Base-by-base conservation (phyloP, 345 rosid genomes). In the Heritiera littoralis region DNA sequence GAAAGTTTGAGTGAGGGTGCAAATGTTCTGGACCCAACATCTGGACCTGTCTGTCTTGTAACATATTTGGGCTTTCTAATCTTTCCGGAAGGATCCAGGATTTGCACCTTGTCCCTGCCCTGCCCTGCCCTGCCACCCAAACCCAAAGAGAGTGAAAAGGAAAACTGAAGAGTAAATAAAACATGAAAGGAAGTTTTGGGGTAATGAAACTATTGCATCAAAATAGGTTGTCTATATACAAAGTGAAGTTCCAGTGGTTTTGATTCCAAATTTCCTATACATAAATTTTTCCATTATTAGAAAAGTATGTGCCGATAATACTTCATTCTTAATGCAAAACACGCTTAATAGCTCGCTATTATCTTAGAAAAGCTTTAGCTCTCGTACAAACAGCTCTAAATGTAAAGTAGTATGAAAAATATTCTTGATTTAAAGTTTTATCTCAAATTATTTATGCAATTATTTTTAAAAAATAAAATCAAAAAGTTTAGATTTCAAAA, bases 11-110 rank as follows among this genome's bases (percentile, higher is more conserved):
- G 83, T 41, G 56, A 15, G 38, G 66, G 23, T 10, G 49, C 4
- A 79, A 43, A 74, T n/a, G 12, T 59, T 79, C 80, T 79, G 67
- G 79, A 64, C 41, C 46, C 41, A 70, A 80, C 77, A 45, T 4
- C 10, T 72, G 66, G 74, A 52, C 15, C 45, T 75, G 72, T 68
- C 74, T 40, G 18, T 18, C 45, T 18, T 4, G 14, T 3, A 58
- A 40, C 3, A 59, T 48, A 4, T 6, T 13, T 5, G 70, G 58
- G 78, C 48, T 66, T 43, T 12, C 15, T 40, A n/a, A 41, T 23
- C 32, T 7, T 72, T 84, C 86, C 17, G 48, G 81, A 79, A 81
- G 18, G n/a, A 59, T 84, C 84, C 63, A 60, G 56, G 20, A 49
- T 51, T 56, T 48, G 14, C 18, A 17, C 66, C 61, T 65, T 18